A percentile compares a stretch with the other conserved stretches of the same genome.
Evolutionary conservation across 768 basidiomycete species (phyloP).

Genomic region (Pseudohyphozyma bogoriensis): DNA sequence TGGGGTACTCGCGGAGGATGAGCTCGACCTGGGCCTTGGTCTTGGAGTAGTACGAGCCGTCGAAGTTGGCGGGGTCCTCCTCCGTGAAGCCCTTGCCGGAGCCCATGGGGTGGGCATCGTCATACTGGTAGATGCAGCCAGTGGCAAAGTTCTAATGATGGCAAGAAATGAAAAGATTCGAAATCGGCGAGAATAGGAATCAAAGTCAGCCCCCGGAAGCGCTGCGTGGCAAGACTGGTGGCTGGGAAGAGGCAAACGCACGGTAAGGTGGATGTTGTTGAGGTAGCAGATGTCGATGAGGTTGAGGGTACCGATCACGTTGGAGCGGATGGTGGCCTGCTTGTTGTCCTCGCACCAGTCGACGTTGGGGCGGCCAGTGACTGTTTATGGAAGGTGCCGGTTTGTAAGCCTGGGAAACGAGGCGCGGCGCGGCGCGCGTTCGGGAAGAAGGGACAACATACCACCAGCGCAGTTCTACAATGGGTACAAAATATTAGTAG

Average conservation of each 20-base stretch:
- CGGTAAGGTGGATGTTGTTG: slow-evolving; percentile 1
- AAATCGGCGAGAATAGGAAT: too few species aligned
- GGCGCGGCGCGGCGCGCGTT: too few species aligned
- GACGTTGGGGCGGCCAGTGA: background rate
- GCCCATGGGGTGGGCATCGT: background rate
- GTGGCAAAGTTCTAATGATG: slow-evolving; percentile 3
- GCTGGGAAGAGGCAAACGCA: too few species aligned
- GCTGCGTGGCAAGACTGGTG: too few species aligned
- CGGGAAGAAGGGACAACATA: too few species aligned
- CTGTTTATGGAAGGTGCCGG: too few species aligned
- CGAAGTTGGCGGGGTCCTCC: background rate
- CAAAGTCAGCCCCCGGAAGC: too few species aligned
- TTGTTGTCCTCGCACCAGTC: slow-evolving; percentile 3
- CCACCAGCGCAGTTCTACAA: background rate
- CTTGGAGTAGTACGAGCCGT: slow-evolving; percentile 1
- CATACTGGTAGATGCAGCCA: slow-evolving; percentile 1
- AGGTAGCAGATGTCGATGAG: background rate
- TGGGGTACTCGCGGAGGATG: background rate
- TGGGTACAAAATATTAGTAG: too few species aligned
- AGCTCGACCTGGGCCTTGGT: slow-evolving; percentile 1
- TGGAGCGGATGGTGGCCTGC: background rate
- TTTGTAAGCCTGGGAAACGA: too few species aligned
- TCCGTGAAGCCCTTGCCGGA: background rate
- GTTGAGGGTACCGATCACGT: slow-evolving; percentile 1
- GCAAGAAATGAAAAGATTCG: too few species aligned